These are phyloP conservation scores for Phialemonium atrogriseum DNA, from an alignment of 2,329 filamentous ascomycete species.

Conservation along the genomic window DNA sequence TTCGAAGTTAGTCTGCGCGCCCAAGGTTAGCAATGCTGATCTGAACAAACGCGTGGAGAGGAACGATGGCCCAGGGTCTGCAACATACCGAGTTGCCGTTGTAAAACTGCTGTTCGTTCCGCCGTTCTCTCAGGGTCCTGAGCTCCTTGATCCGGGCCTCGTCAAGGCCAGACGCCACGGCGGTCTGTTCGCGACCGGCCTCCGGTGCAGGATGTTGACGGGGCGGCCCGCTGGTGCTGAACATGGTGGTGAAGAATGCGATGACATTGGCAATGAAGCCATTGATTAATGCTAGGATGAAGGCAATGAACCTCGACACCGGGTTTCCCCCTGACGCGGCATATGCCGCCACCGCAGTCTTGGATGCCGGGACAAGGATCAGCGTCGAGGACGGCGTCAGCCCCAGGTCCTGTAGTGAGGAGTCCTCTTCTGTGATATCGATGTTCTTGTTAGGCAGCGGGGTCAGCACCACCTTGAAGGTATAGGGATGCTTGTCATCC, in stretches of 20 bases:
- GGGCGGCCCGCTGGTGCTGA: slow-evolving; percentile 11
- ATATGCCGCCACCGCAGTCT: slow-evolving; percentile 27
- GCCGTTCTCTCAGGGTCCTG: slow-evolving; percentile 36
- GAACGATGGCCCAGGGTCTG: no score
- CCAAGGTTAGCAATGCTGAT: slow-evolving; percentile 18
- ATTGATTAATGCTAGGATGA: slow-evolving; percentile 20
- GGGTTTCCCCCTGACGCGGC: slow-evolving; percentile 15
- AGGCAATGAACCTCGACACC: slow-evolving; percentile 24
- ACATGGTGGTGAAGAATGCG: slow-evolving; percentile 18
- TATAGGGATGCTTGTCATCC: slow-evolving; percentile 59
- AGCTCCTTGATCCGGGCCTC: slow-evolving; percentile 36
- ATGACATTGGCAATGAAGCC: slow-evolving; percentile 19
- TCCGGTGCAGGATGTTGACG: neutral
- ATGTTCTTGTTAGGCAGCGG: slow-evolving; percentile 70
- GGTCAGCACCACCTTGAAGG: slow-evolving; percentile 75
- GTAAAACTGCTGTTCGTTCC: slow-evolving; percentile 63
- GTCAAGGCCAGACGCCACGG: slow-evolving; percentile 14
- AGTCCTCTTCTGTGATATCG: slow-evolving; percentile 64
- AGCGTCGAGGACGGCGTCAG: slow-evolving; percentile 74
- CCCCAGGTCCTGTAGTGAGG: slow-evolving; percentile 59
- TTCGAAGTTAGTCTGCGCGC: slow-evolving; percentile 56
- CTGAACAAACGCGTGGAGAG: neutral
- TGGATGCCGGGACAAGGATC: slow-evolving; percentile 64
- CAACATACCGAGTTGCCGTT: slow-evolving; percentile 81
- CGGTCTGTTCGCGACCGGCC: slow-evolving; percentile 12